phyloP scores from a whole-genome alignment of 768 basidiomycete genomes.

The Pleurotus tuber-regium region DNA sequence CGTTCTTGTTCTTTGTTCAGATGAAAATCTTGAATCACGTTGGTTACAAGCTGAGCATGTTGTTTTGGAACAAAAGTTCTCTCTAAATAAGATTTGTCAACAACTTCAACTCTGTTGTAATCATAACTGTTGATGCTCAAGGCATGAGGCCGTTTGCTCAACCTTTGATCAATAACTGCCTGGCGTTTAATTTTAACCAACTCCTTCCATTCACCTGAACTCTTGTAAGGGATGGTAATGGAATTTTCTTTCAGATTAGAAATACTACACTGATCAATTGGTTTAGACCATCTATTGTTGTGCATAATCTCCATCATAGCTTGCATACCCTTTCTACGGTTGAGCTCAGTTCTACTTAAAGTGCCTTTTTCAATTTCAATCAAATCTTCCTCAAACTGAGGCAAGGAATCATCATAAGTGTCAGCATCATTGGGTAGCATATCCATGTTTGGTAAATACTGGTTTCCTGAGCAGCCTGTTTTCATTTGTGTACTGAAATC shows the following conservation, averaged over 20 bases:
- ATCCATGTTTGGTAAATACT: not conserved
- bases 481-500: slow-evolving; percentile 20
- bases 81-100: slow-evolving; percentile 25
- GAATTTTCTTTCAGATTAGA: not conserved
- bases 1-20: slow-evolving; percentile 29
- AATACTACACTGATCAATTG: not conserved
- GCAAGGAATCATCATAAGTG: not conserved
- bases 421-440: not conserved
- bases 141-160: not conserved
- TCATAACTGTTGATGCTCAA: not conserved
- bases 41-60: not conserved
- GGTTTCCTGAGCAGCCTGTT: not conserved
- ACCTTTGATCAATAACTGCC: not conserved
- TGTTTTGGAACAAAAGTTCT: slow-evolving; percentile 6
- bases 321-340: not conserved
- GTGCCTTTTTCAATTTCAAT: not conserved
- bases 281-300: slow-evolving; percentile 1
- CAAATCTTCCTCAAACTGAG: not conserved
- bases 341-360: not conserved
- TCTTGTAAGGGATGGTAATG: not conserved
- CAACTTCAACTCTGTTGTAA: slow-evolving; percentile 7
- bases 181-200: not conserved
- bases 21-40: slow-evolving; percentile 4
- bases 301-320: not conserved
- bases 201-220: not conserved